Base-by-base conservation (phyloP, 1,284 basidiomycete genomes). In the Papiliotrema nemorosa region DNA sequence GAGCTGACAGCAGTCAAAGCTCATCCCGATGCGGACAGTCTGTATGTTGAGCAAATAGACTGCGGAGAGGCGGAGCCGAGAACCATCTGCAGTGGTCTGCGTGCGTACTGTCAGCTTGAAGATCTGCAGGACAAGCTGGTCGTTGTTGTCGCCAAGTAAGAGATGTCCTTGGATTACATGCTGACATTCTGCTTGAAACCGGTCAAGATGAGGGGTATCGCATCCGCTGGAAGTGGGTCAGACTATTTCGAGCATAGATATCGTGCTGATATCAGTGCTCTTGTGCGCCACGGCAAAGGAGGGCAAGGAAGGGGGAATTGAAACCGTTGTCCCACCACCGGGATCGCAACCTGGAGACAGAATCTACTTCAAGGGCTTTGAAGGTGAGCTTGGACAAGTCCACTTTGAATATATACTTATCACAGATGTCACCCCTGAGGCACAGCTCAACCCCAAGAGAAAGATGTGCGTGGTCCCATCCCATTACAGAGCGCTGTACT, bases 211-310 rank as follows among this genome's bases (percentile, higher is more conserved):
- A 84, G 93, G 51, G 93, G 93, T 4, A 84, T 97, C 59, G 96
- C 94, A 78, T 93, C 90, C 56, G 92, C 87, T 64, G 93, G 90
- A 25, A 97, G n/a, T n/a, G n/a, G n/a, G n/a, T n/a, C n/a, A n/a
- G n/a, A n/a, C n/a, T n/a, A n/a, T n/a, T n/a, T n/a, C n/a, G n/a
- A n/a, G n/a, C n/a, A n/a, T n/a, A n/a, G n/a, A n/a, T n/a, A n/a
- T n/a, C n/a, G n/a, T n/a, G n/a, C n/a, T n/a, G n/a, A n/a, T n/a
- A n/a, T n/a, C n/a, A n/a, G n/a, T 97, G 93, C 87, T 97, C 29
- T 84, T 97, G 58, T 88, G 86, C 64, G 92, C 92, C 35, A 85
- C 86, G 13, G 86, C 85, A 70, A 88, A 88, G 13, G 90, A 90
- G 35, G 92, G 91, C 72, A 88, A 90, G 5, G 86, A 78, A 6